phyloP scores from a whole-genome alignment of 371 early-diverging fungal genomes.

The Parasitella parasitica region DNA sequence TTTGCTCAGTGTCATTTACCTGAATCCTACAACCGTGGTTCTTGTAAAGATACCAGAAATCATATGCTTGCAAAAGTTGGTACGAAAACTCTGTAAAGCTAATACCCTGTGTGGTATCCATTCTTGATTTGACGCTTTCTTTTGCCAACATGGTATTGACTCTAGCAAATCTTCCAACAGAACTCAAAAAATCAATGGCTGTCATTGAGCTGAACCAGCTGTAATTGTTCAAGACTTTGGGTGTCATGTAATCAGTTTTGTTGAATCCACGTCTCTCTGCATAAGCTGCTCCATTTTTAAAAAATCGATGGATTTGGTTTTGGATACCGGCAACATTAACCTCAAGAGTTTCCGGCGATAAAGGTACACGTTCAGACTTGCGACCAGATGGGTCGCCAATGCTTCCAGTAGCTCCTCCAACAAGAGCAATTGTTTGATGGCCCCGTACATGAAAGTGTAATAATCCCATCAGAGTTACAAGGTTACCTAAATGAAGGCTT shows the following conservation, averaged over 20 bases:
- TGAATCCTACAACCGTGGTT: slow-evolving; percentile 70
- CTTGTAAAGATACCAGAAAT: slow-evolving; percentile 83
- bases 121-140: slow-evolving; percentile 80
- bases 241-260: slow-evolving; percentile 14
- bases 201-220: slow-evolving; percentile 80
- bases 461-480: slow-evolving; percentile 81
- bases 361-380: slow-evolving; percentile 73
- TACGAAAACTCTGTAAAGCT: slow-evolving; percentile 96
- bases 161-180: slow-evolving; percentile 78
- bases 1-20: slow-evolving; percentile 27
- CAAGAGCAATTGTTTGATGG: slow-evolving; percentile 82
- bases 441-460: slow-evolving; percentile 86
- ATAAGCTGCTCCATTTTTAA: slow-evolving; percentile 65
- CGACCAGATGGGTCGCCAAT: slow-evolving; percentile 95
- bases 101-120: slow-evolving; percentile 84
- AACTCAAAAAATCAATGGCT: slow-evolving; percentile 78
- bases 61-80: slow-evolving; percentile 93
- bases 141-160: slow-evolving; percentile 85
- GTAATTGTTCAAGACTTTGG: slow-evolving; percentile 77
- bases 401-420: slow-evolving; percentile 92
- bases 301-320: slow-evolving; percentile 70
- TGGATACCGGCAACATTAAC: slow-evolving; percentile 71
- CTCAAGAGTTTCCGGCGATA: slow-evolving; percentile 56
- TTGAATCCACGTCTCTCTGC: slow-evolving; percentile 49
- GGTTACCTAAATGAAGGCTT: slow-evolving; percentile 89